Conservation (phyloP, 441 rosid genomes). For the Syzygium syzygioides region DNA sequence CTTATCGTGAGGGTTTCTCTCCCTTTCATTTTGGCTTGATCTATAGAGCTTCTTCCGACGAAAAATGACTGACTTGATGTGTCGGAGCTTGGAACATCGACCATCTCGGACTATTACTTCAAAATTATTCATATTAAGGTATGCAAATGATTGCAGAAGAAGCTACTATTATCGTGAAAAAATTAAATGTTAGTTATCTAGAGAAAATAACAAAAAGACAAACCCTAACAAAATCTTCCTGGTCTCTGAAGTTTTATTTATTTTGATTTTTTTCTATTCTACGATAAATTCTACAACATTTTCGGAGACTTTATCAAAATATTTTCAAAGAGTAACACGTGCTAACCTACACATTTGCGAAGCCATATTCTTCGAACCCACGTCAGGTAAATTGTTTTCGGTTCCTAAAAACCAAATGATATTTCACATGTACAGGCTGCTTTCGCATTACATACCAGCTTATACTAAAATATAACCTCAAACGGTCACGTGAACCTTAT, state of each 20-base stretch:
- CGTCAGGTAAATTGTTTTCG: background rate
- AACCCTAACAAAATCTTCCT: background rate
- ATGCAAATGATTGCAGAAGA: background rate
- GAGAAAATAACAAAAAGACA: background rate
- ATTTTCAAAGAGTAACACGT: background rate
- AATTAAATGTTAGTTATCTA: background rate
- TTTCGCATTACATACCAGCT: background rate
- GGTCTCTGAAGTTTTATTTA: background rate
- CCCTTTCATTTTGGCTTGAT: background rate
- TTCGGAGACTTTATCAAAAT: background rate
- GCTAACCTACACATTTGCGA: background rate
- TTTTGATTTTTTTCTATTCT: background rate
- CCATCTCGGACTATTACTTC: background rate
- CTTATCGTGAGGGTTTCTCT: background rate
- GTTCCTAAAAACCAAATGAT: background rate
- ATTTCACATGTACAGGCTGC: background rate
- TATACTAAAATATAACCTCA: background rate
- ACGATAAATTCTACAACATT: background rate
- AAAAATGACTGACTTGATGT: background rate
- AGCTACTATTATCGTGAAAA: background rate
- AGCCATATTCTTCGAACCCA: background rate
- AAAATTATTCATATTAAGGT: background rate
- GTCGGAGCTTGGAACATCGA: background rate
- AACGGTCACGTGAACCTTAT: accelerated
- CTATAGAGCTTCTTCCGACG: background rate